Conservation (phyloP, 768 basidiomycete genomes). For the Hypholoma fasciculare region DNA sequence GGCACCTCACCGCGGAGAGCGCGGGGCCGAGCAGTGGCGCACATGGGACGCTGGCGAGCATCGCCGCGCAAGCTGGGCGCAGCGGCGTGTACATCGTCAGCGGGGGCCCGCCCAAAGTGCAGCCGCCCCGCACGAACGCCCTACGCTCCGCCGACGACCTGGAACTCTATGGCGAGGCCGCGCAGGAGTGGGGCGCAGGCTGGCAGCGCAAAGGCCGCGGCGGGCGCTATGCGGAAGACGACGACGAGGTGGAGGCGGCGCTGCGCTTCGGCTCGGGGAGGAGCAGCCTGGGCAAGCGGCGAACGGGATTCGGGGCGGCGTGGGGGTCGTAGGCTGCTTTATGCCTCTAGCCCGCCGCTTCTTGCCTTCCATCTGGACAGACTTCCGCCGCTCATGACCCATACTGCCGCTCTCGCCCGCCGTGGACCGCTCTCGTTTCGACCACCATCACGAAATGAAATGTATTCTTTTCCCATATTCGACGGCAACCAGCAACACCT, state of each 20-base stretch:
- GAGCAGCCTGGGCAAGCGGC: conserved; percentile 19
- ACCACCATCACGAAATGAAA: background rate
- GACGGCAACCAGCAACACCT: background rate
- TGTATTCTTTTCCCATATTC: conserved; percentile 8
- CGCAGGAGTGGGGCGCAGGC: conserved; percentile 26
- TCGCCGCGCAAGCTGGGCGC: conserved; percentile 1
- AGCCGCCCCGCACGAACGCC: conserved; percentile 2
- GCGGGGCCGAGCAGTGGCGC: conserved; percentile 9
- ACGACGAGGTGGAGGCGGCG: conserved; percentile 28
- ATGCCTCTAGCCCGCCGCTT: background rate
- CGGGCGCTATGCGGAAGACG: conserved; percentile 23
- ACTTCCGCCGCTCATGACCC: background rate
- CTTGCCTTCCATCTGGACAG: no score
- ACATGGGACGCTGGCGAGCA: conserved; percentile 15
- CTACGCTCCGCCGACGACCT: conserved; percentile 6
- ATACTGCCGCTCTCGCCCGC: background rate
- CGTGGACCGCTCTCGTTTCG: background rate
- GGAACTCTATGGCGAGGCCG: conserved; percentile 25
- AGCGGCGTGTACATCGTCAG: conserved; percentile 15
- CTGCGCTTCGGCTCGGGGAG: conserved; percentile 23
- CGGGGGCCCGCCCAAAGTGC: conserved; percentile 13
- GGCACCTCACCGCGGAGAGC: conserved; percentile 41
- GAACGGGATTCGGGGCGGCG: conserved; percentile 18
- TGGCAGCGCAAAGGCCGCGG: conserved; percentile 22
- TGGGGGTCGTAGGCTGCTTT: conserved; percentile 9